Conservation (phyloP, 495 filamentous ascomycete species). For the Rostrohypoxylon terebratum region DNA sequence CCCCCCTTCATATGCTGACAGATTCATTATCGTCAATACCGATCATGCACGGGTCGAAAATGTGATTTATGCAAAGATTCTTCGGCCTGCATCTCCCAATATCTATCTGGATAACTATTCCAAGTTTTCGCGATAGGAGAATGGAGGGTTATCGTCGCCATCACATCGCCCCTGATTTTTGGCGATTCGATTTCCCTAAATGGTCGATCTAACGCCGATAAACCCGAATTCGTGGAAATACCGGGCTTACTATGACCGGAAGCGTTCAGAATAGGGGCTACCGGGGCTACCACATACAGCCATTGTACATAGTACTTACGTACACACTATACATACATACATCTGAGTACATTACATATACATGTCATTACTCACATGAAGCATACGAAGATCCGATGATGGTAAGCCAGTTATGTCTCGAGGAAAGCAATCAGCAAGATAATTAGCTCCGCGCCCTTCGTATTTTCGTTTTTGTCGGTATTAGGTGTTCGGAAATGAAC, state of each 20-base stretch:
- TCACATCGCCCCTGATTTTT: neutral
- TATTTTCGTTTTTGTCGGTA: neutral
- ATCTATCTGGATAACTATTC: too few species aligned
- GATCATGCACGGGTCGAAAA: too few species aligned
- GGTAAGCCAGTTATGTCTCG: neutral
- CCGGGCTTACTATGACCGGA: neutral
- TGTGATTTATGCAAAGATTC: too few species aligned
- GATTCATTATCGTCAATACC: too few species aligned
- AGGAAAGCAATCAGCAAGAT: neutral
- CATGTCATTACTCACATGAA: neutral
- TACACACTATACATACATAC: neutral
- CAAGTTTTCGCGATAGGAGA: neutral
- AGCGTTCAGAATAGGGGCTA: neutral
- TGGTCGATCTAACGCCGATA: neutral
- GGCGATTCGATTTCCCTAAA: neutral
- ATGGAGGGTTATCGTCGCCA: neutral
- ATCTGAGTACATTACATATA: neutral
- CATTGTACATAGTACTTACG: neutral
- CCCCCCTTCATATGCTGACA: too few species aligned
- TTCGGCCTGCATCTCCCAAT: too few species aligned
- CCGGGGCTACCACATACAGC: too few species aligned
- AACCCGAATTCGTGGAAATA: neutral
- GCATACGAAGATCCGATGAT: neutral
- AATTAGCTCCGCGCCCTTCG: neutral
- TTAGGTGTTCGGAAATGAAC: conserved; percentile 3